phyloP scores from a whole-genome alignment of 306 rosid genomes.

The Acacia acuminata region DNA sequence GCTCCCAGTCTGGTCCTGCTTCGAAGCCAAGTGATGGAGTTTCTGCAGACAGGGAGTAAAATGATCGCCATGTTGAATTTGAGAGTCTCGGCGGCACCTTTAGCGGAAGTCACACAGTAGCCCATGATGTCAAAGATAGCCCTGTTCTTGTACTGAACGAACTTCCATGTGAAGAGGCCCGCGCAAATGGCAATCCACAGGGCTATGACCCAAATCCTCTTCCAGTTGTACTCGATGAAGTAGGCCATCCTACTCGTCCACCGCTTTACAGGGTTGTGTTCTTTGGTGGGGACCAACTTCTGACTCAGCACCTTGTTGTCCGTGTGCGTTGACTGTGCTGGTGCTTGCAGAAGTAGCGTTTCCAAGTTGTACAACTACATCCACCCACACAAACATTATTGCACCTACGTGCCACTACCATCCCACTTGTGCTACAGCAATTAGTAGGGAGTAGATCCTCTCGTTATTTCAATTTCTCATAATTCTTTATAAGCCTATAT shows the following conservation, averaged over 20 bases:
- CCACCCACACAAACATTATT: not conserved
- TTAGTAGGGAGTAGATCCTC: too few species aligned
- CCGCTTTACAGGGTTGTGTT: slow-evolving; percentile 69
- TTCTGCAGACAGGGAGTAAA: slow-evolving; percentile 79
- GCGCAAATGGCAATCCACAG: slow-evolving; percentile 70
- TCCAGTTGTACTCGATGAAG: slow-evolving; percentile 80
- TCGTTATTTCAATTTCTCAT: too few species aligned
- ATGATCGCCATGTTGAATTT: slow-evolving; percentile 88
- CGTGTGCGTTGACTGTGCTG: slow-evolving; percentile 56
- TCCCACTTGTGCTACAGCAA: too few species aligned
- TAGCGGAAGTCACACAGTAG: slow-evolving; percentile 73
- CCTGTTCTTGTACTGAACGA: slow-evolving; percentile 62
- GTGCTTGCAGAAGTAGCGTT: slow-evolving; percentile 76
- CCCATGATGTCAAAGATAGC: slow-evolving; percentile 82
- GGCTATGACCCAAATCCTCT: slow-evolving; percentile 73
- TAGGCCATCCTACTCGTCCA: slow-evolving; percentile 39
- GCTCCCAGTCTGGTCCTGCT: slow-evolving; percentile 66
- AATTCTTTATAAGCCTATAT: too few species aligned
- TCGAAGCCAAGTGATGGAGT: slow-evolving; percentile 84
- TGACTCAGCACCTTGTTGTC: slow-evolving; percentile 73
- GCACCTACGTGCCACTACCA: not conserved
- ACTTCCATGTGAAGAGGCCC: slow-evolving; percentile 78
- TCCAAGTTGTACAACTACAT: slow-evolving; percentile 78
- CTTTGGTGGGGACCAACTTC: slow-evolving; percentile 68
- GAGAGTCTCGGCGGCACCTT: slow-evolving; percentile 85